A percentile compares a stretch with the other conserved stretches of the same genome.
Evolutionary conservation across 345 rosid species (phyloP).

Genomic region (Tarenaya hassleriana): DNA sequence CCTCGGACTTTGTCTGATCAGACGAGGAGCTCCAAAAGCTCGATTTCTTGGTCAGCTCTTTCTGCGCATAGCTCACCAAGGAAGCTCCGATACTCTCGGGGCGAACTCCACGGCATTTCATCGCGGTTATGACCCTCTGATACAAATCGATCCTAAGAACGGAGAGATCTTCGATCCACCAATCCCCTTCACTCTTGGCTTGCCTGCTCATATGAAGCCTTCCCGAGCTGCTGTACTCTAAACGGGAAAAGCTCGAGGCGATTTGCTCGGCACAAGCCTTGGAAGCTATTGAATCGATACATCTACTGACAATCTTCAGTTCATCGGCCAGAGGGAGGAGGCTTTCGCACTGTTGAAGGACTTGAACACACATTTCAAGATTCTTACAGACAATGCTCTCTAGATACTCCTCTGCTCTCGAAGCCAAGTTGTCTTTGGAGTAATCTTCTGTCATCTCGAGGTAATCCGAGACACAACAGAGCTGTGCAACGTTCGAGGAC

Average conservation of each 20-base stretch:
- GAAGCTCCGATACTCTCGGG: slow-evolving; percentile 95
- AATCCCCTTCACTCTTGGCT: slow-evolving; percentile 75
- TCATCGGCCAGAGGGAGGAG: slow-evolving; percentile 93
- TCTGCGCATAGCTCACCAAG: slow-evolving; percentile 76
- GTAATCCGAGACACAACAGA: slow-evolving; percentile 75
- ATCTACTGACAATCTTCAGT: slow-evolving; percentile 63
- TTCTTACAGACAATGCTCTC: slow-evolving; percentile 80
- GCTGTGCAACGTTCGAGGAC: slow-evolving; percentile 76
- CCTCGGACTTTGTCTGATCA: slow-evolving; percentile 38
- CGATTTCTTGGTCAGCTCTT: slow-evolving; percentile 78
- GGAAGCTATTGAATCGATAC: slow-evolving; percentile 89
- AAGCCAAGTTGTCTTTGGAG: slow-evolving; percentile 78
- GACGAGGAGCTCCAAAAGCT: slow-evolving; percentile 56
- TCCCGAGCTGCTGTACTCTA: slow-evolving; percentile 97
- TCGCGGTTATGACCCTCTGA: slow-evolving; percentile 73
- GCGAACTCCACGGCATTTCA: slow-evolving; percentile 94
- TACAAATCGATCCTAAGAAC: slow-evolving; percentile 76
- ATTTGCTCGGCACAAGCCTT: slow-evolving; percentile 91
- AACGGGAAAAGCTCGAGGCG: slow-evolving; percentile 88
- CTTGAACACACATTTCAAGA: slow-evolving; percentile 82
- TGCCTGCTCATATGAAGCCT: slow-evolving; percentile 91
- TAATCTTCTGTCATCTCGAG: slow-evolving; percentile 93
- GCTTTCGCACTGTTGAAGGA: slow-evolving; percentile 79
- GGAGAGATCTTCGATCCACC: slow-evolving; percentile 97
- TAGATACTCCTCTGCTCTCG: slow-evolving; percentile 85